These are phyloP conservation scores for Scortechinia acanthostroma DNA, from an alignment of 2,329 filamentous ascomycete genomes.

Conservation along the genomic window DNA sequence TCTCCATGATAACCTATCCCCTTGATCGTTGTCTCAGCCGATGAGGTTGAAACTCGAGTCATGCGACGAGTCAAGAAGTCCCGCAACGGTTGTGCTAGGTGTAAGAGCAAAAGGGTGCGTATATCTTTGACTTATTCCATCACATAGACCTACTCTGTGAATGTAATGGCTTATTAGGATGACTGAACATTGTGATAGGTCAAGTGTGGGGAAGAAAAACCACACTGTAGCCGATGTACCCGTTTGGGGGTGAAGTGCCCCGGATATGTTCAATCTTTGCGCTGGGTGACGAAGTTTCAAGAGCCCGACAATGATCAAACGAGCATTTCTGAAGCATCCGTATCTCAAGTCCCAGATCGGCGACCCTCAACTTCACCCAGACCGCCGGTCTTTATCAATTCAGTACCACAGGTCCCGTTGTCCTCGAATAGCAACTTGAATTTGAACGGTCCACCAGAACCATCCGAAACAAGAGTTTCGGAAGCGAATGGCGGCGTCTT, in stretches of 20 bases:
- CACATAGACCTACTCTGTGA: neutral
- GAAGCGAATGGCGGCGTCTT: conserved; percentile 7
- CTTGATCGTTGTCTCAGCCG: no score
- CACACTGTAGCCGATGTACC: neutral
- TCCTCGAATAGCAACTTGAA: neutral
- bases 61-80: conserved; percentile 30
- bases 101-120: conserved; percentile 27
- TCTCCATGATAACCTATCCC: no score
- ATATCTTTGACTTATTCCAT: neutral
- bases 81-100: conserved; percentile 27
- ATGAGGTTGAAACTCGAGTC: no score
- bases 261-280: conserved; percentile 23
- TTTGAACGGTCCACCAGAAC: neutral
- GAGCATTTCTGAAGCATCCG: conserved; percentile 5
- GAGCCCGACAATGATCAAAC: no score
- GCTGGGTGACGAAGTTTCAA: conserved; percentile 19
- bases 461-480: neutral
- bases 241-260: conserved; percentile 22
- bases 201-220: conserved; percentile 1
- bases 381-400: neutral
- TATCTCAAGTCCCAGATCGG: conserved; percentile 6
- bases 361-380: neutral
- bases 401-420: neutral
- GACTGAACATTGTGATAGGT: conserved; percentile 1
- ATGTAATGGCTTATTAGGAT: conserved; percentile 4